Base-by-base conservation (phyloP, 768 basidiomycete genomes). In the Tylopilus plumbeoviolaceoides region DNA sequence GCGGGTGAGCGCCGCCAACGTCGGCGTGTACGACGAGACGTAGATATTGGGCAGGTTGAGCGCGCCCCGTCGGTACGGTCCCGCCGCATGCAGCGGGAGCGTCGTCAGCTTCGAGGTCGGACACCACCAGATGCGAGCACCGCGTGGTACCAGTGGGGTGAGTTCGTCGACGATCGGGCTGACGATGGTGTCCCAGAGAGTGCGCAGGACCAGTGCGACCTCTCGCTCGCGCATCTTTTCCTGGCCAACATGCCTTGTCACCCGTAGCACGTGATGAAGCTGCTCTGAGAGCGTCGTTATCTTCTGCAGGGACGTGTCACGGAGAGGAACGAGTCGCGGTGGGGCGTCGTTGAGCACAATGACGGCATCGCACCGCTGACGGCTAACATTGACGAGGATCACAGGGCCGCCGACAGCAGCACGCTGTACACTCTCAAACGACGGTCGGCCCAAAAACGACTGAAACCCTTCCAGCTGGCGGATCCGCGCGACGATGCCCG, bases 281-380 rank as follows among this genome's bases (percentile, higher is more conserved):
- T 39, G 33, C 18, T 20, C 6, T 2, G 58, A 55, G 39, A 59
- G 43, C 18, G 25, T 41, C 23, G 55, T 18, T 25, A 67, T 30
- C 17, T 55, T 55, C 1, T 46, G 46, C 20, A 59, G 52, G 1
- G 59, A 55, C 11, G 57, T 48, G 25, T 50, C 15, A 1, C 54
- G 56, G 31, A 66, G 64, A 9, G 61, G 58, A 6, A 67, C 54
- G 20, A 56, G 56, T 35, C 52, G 59, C 0, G 64, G 66, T 2
- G 57, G 31, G 9, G 51, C 53, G 10, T 58, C 53, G 11, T 59
- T 39, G n/a, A 61, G 39, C 21, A 75, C 59, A 12, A 74, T 68
- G 25, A 77, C 25, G 0, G 73, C 75, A 51, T 77, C 73, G 35
- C 73, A 77, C n/a, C 71, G 61, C 33, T 25, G 51, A 10, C 30